These are phyloP conservation scores for Gamarada debralockiae DNA, from an alignment of 495 filamentous ascomycete genomes.

Conservation along the genomic window DNA sequence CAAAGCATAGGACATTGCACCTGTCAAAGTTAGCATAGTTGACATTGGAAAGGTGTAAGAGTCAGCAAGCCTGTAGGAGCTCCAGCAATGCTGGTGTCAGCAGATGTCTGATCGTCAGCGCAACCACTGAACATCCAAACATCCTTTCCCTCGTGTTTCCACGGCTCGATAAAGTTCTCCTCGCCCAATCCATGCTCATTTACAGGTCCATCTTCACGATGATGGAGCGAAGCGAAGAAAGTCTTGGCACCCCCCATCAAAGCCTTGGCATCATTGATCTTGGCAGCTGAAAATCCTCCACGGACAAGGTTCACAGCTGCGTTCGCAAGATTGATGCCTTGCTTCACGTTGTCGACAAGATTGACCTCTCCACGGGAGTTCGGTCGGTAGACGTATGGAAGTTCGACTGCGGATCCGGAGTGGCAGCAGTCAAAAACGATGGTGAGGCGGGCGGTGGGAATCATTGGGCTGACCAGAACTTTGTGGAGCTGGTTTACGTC, in stretches of 20 bases:
- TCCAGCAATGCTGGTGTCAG: slow-evolving; percentile 53
- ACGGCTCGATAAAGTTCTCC: slow-evolving; percentile 49
- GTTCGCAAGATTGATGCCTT: slow-evolving; percentile 42
- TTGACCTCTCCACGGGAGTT: slow-evolving; percentile 52
- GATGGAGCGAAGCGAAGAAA: slow-evolving; percentile 49
- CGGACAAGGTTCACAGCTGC: slow-evolving; percentile 44
- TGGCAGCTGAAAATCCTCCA: slow-evolving; percentile 46
- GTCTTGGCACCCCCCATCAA: slow-evolving; percentile 49
- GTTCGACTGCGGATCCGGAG: slow-evolving; percentile 55
- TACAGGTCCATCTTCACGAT: slow-evolving; percentile 31
- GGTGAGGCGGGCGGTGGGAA: slow-evolving; percentile 45
- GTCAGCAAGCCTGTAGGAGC: slow-evolving; percentile 28
- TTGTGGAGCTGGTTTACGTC: slow-evolving; percentile 40
- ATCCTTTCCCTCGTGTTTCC: slow-evolving; percentile 46
- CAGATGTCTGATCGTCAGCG: slow-evolving; percentile 55
- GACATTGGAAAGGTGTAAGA: background rate
- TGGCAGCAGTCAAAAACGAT: slow-evolving; percentile 62
- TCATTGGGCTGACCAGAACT: slow-evolving; percentile 48
- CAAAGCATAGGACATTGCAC: slow-evolving; percentile 60
- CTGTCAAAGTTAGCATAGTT: slow-evolving; percentile 20
- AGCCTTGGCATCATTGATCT: slow-evolving; percentile 47
- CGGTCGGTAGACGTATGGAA: slow-evolving; percentile 54
- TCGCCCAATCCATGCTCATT: slow-evolving; percentile 47
- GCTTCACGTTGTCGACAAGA: slow-evolving; percentile 50
- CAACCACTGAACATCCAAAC: slow-evolving; percentile 61